A percentile compares a stretch with the other conserved stretches of the same genome.
Evolutionary conservation across 805 yeast species (phyloP).

Genomic region (Ogataea corticis): DNA sequence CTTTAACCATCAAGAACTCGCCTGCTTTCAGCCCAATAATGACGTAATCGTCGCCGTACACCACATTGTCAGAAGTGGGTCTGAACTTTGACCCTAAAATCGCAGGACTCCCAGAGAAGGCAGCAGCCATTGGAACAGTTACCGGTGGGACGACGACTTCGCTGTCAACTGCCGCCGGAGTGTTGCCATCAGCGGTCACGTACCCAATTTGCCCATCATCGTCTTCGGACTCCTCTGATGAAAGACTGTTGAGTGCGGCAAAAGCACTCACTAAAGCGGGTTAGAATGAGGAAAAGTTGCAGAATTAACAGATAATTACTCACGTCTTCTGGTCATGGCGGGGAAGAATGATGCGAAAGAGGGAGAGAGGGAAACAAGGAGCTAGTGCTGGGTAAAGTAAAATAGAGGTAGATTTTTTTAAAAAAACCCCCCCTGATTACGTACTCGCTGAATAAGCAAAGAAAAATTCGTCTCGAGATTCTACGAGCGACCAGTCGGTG

Average conservation of each 20-base stretch:
- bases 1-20: slow-evolving; percentile 46
- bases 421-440: too few relatives aligned
- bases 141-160: slow-evolving; percentile 6
- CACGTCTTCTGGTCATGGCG: slow-evolving; percentile 5
- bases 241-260: slow-evolving; percentile 31
- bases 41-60: slow-evolving; percentile 34
- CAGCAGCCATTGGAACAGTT: background rate
- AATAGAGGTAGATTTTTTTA: background rate
- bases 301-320: background rate
- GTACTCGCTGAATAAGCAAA: too few relatives aligned
- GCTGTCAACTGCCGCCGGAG: background rate
- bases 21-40: slow-evolving; percentile 43
- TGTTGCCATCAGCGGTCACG: slow-evolving; percentile 9
- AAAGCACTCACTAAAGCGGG: slow-evolving; percentile 30
- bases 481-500: too few relatives aligned
- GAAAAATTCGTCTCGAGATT: too few relatives aligned
- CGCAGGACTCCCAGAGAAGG: slow-evolving; percentile 1
- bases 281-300: background rate
- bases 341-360: background rate
- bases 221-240: slow-evolving; percentile 10
- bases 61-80: slow-evolving; percentile 39
- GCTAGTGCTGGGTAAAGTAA: background rate
- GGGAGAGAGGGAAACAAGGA: background rate
- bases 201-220: slow-evolving; percentile 14
- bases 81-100: slow-evolving; percentile 38